Base-by-base conservation (phyloP, 2,329 filamentous ascomycete genomes). In the Fusarium neocosmosporiellum region DNA sequence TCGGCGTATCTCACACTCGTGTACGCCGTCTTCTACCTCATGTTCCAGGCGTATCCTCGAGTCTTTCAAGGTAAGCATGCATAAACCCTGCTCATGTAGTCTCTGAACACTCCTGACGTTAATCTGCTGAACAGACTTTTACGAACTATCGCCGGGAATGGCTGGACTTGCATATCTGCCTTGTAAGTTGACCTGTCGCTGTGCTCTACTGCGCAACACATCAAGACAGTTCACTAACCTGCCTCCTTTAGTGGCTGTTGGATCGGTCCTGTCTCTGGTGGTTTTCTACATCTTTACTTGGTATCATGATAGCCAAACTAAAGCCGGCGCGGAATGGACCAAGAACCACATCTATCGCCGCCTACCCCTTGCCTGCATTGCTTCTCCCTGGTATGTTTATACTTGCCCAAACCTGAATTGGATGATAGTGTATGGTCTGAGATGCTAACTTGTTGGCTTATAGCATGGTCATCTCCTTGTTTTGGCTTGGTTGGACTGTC, bases 401-500 rank as follows among this genome's bases (percentile, higher is more conserved):
- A 1, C 34, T 37, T 18, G 1, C 33, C 4, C 16, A 57, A 39
- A 4, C 20, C 5, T 86, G 9, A 34, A 10, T 24, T 29, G 1
- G 20, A 16, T 16, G 22, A 11, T 36, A 29, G 9, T 29, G 24
- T 48, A 9, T 48, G 16, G 16, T 13, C 22, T 1, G 6, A 31
- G 27, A 53, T 41, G 13, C 13, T 57, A 36, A 37, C 39, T 37
- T 31, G 16, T 16, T n/a, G 27, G 7, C 7, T 85, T 34, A 84
- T 83, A 61, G 81, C n/a, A 82, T 91, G 41, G 89, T 90, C 0
- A 78, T 89, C 46, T 86, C 87, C 18, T 81, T 90, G 6, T 89
- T 90, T 78, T 89, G 87, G 87, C 88, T 90, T 65, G 88, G 88
- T 0, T 90, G 88, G 88, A 89, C 88, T 1, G 86, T 88, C 59